Percentiles rank a stretch among this genome's conserved stretches.
These are phyloP conservation scores for Ustilago xerochloae DNA, from an alignment of 1,284 basidiomycete genomes.

Conservation along the genomic window DNA sequence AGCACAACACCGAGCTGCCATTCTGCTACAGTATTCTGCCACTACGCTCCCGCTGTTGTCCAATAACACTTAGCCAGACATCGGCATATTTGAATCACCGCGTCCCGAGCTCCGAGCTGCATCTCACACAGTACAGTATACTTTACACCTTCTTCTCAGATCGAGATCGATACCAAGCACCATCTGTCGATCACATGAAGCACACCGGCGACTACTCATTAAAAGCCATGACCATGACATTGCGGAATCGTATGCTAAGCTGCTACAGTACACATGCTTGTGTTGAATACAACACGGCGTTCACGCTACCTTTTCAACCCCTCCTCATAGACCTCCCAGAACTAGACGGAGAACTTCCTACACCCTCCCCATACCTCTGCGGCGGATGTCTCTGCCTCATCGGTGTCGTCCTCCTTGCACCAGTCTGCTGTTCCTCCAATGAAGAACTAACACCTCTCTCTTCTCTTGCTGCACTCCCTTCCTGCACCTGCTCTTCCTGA, in stretches of 20 bases:
- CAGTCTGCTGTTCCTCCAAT: background rate
- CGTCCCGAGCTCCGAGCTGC: constrained; percentile 31
- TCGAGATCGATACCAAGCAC: background rate
- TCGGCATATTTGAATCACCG: constrained; percentile 30
- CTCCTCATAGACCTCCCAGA: background rate
- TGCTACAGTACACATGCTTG: background rate
- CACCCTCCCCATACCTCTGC: constrained; percentile 15
- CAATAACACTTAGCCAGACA: background rate
- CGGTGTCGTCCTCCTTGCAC: constrained; percentile 17
- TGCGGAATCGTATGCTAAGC: background rate
- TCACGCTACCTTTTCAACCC: no score
- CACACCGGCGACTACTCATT: no score
- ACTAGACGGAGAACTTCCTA: background rate
- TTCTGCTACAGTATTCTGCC: no score
- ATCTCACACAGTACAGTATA: no score
- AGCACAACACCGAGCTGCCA: no score
- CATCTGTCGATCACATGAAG: background rate
- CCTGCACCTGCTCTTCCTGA: background rate
- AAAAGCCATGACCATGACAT: no score
- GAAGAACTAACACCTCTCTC: constrained; percentile 2
- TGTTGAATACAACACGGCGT: no score
- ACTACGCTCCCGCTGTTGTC: no score
- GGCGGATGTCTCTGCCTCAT: constrained; percentile 24
- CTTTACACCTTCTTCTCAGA: background rate
- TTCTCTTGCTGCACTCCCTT: background rate